Evolutionary conservation across 2,329 filamentous ascomycete species (phyloP).

Genomic region (Calonectria pseudoreteaudii): DNA sequence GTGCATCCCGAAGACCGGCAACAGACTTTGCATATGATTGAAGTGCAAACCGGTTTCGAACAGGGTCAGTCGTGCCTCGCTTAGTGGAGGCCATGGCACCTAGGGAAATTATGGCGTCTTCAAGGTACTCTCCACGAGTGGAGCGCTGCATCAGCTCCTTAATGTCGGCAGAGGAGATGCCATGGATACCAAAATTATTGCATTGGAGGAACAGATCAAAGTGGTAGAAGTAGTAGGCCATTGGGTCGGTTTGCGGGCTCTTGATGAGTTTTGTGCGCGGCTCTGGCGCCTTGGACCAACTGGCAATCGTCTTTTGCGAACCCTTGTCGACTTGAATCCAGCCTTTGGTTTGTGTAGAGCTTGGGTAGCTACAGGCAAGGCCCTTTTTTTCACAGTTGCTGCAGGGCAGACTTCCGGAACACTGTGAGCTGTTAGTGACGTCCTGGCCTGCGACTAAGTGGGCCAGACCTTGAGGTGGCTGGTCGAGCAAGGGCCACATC

Average conservation of each 20-base stretch:
- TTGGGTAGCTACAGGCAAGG: slow-evolving; percentile 37
- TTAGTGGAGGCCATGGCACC: slow-evolving; percentile 48
- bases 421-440: slow-evolving; percentile 40
- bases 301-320: slow-evolving; percentile 14
- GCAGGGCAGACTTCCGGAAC: slow-evolving; percentile 48
- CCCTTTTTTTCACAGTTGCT: slow-evolving; percentile 43
- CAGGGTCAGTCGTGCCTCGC: slow-evolving; percentile 6
- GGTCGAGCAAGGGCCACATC: slow-evolving; percentile 45
- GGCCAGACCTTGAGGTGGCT: slow-evolving; percentile 49
- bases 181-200: slow-evolving; percentile 43
- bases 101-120: slow-evolving; percentile 45
- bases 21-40: slow-evolving; percentile 45
- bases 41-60: slow-evolving; percentile 29
- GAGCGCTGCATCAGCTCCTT: slow-evolving; percentile 35
- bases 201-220: slow-evolving; percentile 45
- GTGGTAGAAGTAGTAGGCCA: slow-evolving; percentile 39
- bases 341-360: background rate
- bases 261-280: background rate
- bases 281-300: no score
- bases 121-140: slow-evolving; percentile 29
- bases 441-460: background rate
- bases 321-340: slow-evolving; percentile 40
- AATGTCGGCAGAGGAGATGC: slow-evolving; percentile 29
- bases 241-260: slow-evolving; percentile 26
- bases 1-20: slow-evolving; percentile 32